These are phyloP conservation scores for Trametes maxima DNA, from an alignment of 768 basidiomycete genomes.

Conservation along the genomic window DNA sequence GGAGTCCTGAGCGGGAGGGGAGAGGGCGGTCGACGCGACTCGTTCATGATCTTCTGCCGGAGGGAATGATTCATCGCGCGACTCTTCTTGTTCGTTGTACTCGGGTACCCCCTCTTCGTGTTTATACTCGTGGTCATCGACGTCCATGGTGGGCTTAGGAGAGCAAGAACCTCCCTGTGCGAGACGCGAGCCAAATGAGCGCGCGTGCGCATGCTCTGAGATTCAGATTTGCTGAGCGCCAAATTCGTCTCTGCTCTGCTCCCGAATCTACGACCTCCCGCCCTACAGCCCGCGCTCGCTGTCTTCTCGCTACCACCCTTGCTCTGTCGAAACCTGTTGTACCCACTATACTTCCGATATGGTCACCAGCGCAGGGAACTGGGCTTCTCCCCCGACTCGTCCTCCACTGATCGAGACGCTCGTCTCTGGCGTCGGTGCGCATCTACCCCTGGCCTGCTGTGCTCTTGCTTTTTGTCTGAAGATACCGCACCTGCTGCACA, in stretches of 20 bases:
- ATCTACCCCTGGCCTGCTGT: background rate
- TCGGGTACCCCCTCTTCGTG: background rate
- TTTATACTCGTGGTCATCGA: slow-evolving; percentile 21
- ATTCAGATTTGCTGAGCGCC: slow-evolving; percentile 21
- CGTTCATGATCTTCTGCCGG: background rate
- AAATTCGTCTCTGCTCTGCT: background rate
- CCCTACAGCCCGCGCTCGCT: background rate
- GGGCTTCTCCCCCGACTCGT: slow-evolving; percentile 76
- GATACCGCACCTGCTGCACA: slow-evolving; percentile 34
- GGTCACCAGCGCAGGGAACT: slow-evolving; percentile 54
- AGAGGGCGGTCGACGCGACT: slow-evolving; percentile 15
- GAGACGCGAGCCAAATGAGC: background rate
- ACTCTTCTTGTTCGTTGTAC: background rate
- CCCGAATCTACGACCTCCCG: background rate
- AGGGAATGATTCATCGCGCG: background rate
- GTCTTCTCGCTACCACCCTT: background rate
- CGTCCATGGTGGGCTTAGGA: slow-evolving; percentile 14
- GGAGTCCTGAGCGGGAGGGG: slow-evolving; percentile 15
- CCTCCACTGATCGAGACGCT: slow-evolving; percentile 89
- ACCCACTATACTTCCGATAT: slow-evolving; percentile 33
- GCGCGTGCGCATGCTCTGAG: background rate
- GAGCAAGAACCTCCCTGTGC: background rate
- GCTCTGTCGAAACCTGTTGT: background rate
- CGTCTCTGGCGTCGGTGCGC: slow-evolving; percentile 86
- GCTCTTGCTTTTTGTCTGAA: background rate